Conservation (phyloP, 192 early-diverging fungal genomes). For the Helicostylum pulchrum region DNA sequence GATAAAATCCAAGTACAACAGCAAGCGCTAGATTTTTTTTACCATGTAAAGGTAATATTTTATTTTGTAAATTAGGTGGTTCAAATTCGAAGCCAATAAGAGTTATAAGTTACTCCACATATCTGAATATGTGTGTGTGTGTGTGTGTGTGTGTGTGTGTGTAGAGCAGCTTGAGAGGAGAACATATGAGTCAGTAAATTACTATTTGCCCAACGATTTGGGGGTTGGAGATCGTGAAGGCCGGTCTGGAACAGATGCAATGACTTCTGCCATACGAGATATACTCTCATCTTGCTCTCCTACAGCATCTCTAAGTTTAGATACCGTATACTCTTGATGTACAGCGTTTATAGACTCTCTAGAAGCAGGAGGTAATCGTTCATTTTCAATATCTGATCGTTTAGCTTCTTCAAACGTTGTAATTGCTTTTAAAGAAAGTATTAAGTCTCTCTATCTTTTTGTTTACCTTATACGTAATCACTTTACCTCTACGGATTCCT, state of each 20-base stretch:
- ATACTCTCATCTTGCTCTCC: constrained; percentile 21
- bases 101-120: no score
- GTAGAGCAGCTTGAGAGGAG: no score
- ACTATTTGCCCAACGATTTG: no score
- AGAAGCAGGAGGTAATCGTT: constrained; percentile 80
- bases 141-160: no score
- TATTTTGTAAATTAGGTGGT: no score
- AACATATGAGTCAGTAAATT: no score
- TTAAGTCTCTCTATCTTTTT: no score
- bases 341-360: constrained; percentile 41
- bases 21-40: no score
- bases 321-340: constrained; percentile 11
- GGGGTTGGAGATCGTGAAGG: background rate
- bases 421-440: constrained; percentile 56
- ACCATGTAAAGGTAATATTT: no score
- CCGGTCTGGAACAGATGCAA: constrained; percentile 1
- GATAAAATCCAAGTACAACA: no score
- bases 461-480: background rate
- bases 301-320: constrained; percentile 23
- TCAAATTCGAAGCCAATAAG: no score
- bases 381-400: constrained; percentile 87
- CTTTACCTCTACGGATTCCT: constrained; percentile 78
- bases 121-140: no score
- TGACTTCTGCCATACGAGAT: constrained; percentile 24
- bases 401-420: constrained; percentile 90